phyloP scores from a whole-genome alignment of 139 green algal genomes.

The Gonium pectorale region DNA sequence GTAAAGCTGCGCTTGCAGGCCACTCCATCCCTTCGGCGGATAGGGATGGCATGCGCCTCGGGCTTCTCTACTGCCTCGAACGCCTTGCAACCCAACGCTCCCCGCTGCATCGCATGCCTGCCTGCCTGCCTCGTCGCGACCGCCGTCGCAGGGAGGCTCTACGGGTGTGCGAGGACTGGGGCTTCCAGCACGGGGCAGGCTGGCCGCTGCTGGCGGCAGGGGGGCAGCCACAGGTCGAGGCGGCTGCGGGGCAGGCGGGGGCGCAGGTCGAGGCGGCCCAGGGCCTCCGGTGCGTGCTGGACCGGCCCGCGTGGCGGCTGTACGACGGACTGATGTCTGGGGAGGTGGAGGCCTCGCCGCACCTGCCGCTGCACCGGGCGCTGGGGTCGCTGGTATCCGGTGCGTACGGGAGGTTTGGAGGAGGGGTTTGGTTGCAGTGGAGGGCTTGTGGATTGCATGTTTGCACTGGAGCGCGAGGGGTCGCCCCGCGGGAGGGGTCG shows the following conservation, averaged over 20 bases:
- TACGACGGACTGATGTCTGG: slow-evolving; percentile 19
- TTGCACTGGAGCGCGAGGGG: not conserved
- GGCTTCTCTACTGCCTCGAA: not conserved
- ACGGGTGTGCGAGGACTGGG: slow-evolving; percentile 21
- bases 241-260: not conserved
- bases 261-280: not conserved
- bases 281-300: not conserved
- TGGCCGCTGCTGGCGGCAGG: not conserved
- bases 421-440: not conserved
- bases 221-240: not conserved
- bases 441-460: not conserved
- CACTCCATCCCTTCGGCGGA: not conserved
- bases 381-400: not conserved
- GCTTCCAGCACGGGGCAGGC: not conserved
- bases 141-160: not conserved
- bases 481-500: too few species aligned
- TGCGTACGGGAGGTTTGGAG: not conserved
- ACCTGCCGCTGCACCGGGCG: slow-evolving; percentile 50
- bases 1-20: not conserved
- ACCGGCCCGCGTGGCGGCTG: not conserved
- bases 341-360: slow-evolving; percentile 28
- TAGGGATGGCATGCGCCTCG: too few species aligned
- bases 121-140: not conserved
- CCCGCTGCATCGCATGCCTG: not conserved
- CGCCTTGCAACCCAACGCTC: not conserved